Evolutionary conservation across 371 early-diverging fungal species (phyloP), one percentile per base, ranked within the genome.

Genomic region (Mucor saturninus): DNA sequence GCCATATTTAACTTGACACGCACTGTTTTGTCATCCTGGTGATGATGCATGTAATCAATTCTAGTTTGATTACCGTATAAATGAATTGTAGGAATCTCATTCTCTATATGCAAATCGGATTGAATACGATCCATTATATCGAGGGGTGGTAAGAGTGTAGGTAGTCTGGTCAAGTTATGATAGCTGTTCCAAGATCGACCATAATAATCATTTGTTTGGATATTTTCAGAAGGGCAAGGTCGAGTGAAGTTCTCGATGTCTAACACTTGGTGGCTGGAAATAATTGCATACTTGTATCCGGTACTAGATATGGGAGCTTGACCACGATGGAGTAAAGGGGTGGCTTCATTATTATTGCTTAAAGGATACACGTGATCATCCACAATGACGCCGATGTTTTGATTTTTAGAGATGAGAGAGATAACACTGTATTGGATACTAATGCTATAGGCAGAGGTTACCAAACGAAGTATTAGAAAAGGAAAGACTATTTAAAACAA

Each of bases 71-170:
- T 58, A 26, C 60, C 72, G 26, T 49, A 40, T 8, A 72, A 54
- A 11, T 72, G 65, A 14, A 72, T 59, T 13, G 68, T 68, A 38
- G 68, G 68, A 45, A 72, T 72, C 56, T 72, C 54, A 0, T 61
- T 55, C 1, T 62, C 56, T 21, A 57, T 54, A 52, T 64, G 63
- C 2, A 68, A 56, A 28, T 54, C 39, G 32, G 62, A 62, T n/a
- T 61, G 14, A 4, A 69, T 50, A n/a, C 58, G 28, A 13, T 65
- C 10, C 6, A 64, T 32, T n/a, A 46, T 8, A 15, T 38, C 1
- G 5, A 69, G 28, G 0, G 62, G 58, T 9, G 43, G 30, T 21
- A 56, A 38, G 3, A 55, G 31, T 21, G 40, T 15, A 8, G 64
- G 64, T 3, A 69, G n/a, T 2, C 29, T 15, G 9, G 11, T 26